Evolutionary conservation across 371 early-diverging fungal genomes (phyloP).

Genomic region (Coemansia sp.): DNA sequence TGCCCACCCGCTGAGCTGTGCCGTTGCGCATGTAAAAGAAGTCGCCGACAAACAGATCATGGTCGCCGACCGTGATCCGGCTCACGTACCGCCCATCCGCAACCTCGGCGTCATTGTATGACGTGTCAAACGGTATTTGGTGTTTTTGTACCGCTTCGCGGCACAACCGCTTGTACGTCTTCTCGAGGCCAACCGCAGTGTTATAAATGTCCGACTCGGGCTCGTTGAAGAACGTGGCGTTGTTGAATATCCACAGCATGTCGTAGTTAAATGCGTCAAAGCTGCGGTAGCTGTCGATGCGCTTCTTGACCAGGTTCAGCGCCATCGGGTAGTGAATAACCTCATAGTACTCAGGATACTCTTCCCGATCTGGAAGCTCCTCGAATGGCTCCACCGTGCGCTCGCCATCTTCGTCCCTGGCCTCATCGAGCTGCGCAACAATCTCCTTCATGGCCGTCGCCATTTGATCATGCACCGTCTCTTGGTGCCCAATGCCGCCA

Average conservation of each 20-base stretch:
- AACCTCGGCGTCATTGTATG: slow-evolving; percentile 43
- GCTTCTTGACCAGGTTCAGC: slow-evolving; percentile 64
- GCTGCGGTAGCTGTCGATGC: slow-evolving; percentile 62
- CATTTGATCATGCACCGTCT: slow-evolving; percentile 36
- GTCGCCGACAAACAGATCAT: slow-evolving; percentile 52
- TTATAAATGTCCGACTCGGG: slow-evolving; percentile 68
- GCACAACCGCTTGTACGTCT: slow-evolving; percentile 43
- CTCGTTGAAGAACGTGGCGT: slow-evolving; percentile 76
- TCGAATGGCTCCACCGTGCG: slow-evolving; percentile 66
- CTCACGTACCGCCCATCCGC: slow-evolving; percentile 53
- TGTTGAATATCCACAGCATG: slow-evolving; percentile 67
- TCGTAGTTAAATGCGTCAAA: slow-evolving; percentile 68
- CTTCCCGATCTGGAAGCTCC: slow-evolving; percentile 70
- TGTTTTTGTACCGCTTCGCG: slow-evolving; percentile 52
- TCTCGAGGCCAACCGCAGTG: slow-evolving; percentile 62
- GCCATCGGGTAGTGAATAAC: slow-evolving; percentile 80
- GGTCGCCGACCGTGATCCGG: slow-evolving; percentile 39
- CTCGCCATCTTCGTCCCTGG: slow-evolving; percentile 53
- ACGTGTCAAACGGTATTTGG: slow-evolving; percentile 47
- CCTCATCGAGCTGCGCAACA: slow-evolving; percentile 20
- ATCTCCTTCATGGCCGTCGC: slow-evolving; percentile 40
- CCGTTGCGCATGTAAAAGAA: slow-evolving; percentile 37
- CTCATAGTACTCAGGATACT: slow-evolving; percentile 90
- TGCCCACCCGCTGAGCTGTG: slow-evolving; percentile 33
- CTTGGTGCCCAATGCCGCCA: slow-evolving; percentile 45